Conservation (phyloP, 2,329 filamentous ascomycete genomes). For the Fusarium decemcellulare region DNA sequence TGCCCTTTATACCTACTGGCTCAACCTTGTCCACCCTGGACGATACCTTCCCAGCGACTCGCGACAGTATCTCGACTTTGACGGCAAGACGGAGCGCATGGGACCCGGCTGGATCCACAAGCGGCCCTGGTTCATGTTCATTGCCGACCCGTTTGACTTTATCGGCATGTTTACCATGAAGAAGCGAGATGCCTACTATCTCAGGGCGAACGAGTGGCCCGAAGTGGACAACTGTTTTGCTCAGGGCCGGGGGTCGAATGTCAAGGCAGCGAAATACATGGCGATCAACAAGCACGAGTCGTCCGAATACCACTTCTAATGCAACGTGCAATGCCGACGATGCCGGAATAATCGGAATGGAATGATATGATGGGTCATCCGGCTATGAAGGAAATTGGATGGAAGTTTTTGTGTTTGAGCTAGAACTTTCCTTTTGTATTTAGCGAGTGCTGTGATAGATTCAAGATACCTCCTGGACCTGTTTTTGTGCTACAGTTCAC, state of each 20-base stretch:
- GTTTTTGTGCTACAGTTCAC: too few species aligned
- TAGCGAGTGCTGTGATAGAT: neutral
- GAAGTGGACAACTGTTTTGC: slow-evolving; percentile 40
- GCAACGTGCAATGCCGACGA: neutral
- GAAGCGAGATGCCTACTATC: slow-evolving; percentile 42
- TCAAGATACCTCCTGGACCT: too few species aligned
- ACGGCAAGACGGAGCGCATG: slow-evolving; percentile 54
- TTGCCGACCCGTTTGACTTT: slow-evolving; percentile 42
- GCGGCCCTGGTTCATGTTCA: slow-evolving; percentile 33
- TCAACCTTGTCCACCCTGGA: slow-evolving; percentile 60
- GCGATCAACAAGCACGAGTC: slow-evolving; percentile 26
- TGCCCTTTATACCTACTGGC: slow-evolving; percentile 58
- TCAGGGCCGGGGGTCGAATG: slow-evolving; percentile 41
- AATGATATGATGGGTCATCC: neutral
- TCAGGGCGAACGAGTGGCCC: slow-evolving; percentile 38
- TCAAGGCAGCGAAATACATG: slow-evolving; percentile 22
- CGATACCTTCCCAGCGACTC: slow-evolving; percentile 56
- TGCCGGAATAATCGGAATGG: neutral
- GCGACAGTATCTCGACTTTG: slow-evolving; percentile 56
- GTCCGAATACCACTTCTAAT: slow-evolving; percentile 21
- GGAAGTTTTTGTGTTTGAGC: too few species aligned
- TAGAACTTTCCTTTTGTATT: neutral
- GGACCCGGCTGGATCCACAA: slow-evolving; percentile 46
- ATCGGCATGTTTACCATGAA: slow-evolving; percentile 42
- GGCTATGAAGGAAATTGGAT: too few species aligned